Evolutionary conservation across 2,329 filamentous ascomycete genomes (phyloP).

Genomic region (Fonsecaea erecta): DNA sequence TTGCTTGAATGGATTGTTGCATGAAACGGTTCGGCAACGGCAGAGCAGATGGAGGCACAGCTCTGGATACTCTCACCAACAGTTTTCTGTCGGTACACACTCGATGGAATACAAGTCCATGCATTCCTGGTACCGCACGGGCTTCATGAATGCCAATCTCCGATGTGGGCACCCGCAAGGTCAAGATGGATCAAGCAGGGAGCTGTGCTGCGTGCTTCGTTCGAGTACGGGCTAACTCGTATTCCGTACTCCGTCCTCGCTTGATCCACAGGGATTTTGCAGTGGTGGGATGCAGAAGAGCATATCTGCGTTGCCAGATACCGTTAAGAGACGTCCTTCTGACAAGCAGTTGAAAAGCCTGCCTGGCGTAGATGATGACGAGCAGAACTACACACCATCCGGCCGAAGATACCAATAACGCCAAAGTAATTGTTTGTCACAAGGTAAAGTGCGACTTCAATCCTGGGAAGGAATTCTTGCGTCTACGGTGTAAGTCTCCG

Average conservation of each 20-base stretch:
- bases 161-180: neutral
- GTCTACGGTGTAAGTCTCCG: neutral
- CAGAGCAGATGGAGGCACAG: neutral
- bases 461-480: neutral
- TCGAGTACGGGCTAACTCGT: no score
- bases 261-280: no score
- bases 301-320: neutral
- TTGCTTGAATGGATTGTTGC: neutral
- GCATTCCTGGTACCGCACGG: neutral
- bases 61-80: neutral
- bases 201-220: no score
- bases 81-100: neutral
- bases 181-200: neutral
- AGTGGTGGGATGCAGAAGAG: no score
- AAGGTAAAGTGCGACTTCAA: constrained; percentile 35
- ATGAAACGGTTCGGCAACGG: no score
- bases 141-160: neutral
- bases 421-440: no score
- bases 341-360: no score
- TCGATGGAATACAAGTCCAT: neutral
- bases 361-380: no score
- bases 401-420: no score
- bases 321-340: no score
- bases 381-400: no score
- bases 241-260: no score